These are phyloP conservation scores for Macrolepiota fuliginosa DNA, from an alignment of 768 basidiomycete species.

Conservation along the genomic window DNA sequence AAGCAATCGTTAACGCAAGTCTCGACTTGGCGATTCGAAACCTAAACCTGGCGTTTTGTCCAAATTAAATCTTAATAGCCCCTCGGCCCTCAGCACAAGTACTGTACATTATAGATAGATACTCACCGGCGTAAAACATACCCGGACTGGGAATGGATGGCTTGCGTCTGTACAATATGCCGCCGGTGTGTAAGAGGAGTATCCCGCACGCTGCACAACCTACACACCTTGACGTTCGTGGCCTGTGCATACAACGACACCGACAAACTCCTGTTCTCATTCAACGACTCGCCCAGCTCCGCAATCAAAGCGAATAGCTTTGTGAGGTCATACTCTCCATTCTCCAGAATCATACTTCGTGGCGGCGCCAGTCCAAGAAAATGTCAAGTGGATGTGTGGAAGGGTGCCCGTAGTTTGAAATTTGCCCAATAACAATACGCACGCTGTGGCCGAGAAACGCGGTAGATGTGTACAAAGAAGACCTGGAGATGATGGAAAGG, in stretches of 20 bases:
- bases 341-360: constrained; percentile 56
- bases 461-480: not conserved
- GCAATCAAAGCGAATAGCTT: constrained; percentile 67
- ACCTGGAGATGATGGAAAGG: constrained; percentile 1
- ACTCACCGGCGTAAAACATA: constrained; percentile 83
- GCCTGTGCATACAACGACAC: constrained; percentile 71
- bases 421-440: not conserved
- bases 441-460: not conserved
- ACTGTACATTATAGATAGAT: not conserved
- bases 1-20: constrained; percentile 2
- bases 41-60: constrained; percentile 78
- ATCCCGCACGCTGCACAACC: not conserved
- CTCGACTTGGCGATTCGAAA: not conserved
- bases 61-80: constrained; percentile 66
- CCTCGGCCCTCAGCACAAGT: constrained; percentile 9
- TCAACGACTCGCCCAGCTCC: constrained; percentile 83
- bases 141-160: constrained; percentile 86
- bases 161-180: constrained; percentile 59
- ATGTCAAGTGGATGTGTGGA: not conserved
- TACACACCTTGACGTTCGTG: constrained; percentile 73
- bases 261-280: constrained; percentile 72
- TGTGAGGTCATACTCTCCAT: constrained; percentile 55
- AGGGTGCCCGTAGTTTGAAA: not conserved
- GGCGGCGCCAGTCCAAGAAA: not conserved
- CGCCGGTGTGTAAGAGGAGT: not conserved